Conservation (phyloP, 1,284 basidiomycete genomes). For the Cutaneotrichosporon dermatis region DNA sequence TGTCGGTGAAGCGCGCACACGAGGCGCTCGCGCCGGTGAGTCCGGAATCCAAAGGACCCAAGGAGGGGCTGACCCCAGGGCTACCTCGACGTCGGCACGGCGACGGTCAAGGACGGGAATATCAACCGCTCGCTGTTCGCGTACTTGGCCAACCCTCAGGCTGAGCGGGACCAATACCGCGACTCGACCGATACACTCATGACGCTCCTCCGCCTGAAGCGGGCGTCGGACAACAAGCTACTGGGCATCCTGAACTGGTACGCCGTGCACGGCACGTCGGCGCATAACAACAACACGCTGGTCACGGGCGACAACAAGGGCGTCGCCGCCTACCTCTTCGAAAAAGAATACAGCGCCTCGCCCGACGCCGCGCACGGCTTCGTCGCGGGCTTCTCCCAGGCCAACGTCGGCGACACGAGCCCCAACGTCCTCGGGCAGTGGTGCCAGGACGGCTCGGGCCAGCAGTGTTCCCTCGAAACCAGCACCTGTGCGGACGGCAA, state of each 20-base stretch:
- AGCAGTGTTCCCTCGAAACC: slow-evolving; percentile 6
- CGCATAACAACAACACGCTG: slow-evolving; percentile 14
- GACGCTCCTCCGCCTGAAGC: slow-evolving; percentile 13
- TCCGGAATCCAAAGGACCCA: neutral
- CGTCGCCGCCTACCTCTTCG: slow-evolving; percentile 11
- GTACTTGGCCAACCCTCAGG: slow-evolving; percentile 15
- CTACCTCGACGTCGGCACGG: slow-evolving; percentile 6
- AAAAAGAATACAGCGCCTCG: neutral
- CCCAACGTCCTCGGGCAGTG: slow-evolving; percentile 16
- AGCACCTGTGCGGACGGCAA: slow-evolving; percentile 14
- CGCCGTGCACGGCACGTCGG: slow-evolving; percentile 12
- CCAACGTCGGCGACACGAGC: slow-evolving; percentile 15
- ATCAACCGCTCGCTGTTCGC: slow-evolving; percentile 16
- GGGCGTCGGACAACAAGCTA: slow-evolving; percentile 5
- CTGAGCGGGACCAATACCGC: slow-evolving; percentile 9
- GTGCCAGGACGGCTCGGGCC: slow-evolving; percentile 16
- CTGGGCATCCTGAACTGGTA: slow-evolving; percentile 16
- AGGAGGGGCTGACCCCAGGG: slow-evolving; percentile 5
- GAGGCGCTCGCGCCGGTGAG: slow-evolving; percentile 2
- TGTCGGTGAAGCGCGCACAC: slow-evolving; percentile 10
- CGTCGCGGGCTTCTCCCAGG: slow-evolving; percentile 19
- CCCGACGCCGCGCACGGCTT: slow-evolving; percentile 5
- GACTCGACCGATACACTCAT: slow-evolving; percentile 13
- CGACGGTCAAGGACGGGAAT: slow-evolving; percentile 12
- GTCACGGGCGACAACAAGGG: slow-evolving; percentile 21